Conservation (phyloP, 805 yeast genomes). For the Lachancea meyersii region DNA sequence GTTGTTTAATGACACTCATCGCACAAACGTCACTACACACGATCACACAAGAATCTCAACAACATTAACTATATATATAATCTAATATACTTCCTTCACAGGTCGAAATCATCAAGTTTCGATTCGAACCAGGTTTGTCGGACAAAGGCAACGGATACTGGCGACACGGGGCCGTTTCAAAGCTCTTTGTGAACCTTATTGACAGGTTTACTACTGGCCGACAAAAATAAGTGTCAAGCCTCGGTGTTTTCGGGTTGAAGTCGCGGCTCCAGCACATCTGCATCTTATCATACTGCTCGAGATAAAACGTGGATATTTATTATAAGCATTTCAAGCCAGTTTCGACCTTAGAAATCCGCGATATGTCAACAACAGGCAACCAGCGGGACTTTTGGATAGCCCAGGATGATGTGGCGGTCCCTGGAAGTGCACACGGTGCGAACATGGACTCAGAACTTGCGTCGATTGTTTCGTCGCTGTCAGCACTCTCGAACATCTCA, state of each 20-base stretch:
- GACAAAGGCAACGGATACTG: neutral
- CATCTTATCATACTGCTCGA: too few species aligned
- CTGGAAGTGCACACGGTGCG: constrained; percentile 8
- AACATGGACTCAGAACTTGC: constrained; percentile 31
- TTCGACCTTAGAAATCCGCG: too few species aligned
- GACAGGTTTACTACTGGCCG: neutral
- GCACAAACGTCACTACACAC: too few species aligned
- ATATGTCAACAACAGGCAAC: constrained; percentile 8
- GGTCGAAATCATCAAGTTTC: neutral
- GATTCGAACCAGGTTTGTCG: neutral
- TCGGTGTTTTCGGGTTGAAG: too few species aligned
- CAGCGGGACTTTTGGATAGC: constrained; percentile 4
- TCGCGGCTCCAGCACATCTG: too few species aligned
- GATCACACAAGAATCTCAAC: too few species aligned
- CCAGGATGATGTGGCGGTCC: neutral
- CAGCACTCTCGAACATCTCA: constrained; percentile 26
- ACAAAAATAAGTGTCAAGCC: too few species aligned
- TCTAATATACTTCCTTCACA: too few species aligned
- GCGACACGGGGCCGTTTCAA: neutral
- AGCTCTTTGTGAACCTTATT: neutral
- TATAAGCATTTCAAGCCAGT: neutral
- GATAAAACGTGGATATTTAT: too few species aligned
- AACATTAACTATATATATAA: too few species aligned
- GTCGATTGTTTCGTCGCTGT: constrained; percentile 34
- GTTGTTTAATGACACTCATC: too few species aligned